phyloP scores from a whole-genome alignment of 495 filamentous ascomycete genomes.

The Penicillium cataractarum region DNA sequence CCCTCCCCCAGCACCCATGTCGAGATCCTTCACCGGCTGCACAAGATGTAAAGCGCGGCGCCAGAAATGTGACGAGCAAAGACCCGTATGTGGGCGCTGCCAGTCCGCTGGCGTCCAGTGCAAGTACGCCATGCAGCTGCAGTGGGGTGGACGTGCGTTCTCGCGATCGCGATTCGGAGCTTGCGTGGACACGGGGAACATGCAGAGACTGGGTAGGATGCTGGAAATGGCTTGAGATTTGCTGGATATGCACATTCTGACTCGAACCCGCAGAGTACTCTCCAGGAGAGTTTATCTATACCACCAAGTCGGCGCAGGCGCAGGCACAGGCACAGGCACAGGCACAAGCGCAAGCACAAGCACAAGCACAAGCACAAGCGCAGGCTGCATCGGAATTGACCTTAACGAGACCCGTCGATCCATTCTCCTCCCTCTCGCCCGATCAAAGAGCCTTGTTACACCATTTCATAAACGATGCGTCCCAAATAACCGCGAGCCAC shows the following conservation, averaged over 20 bases:
- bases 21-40: constrained; percentile 51
- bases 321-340: constrained; percentile 14
- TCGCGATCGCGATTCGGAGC: constrained; percentile 52
- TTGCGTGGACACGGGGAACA: constrained; percentile 46
- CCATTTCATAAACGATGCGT: constrained; percentile 52
- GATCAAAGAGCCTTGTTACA: constrained; percentile 47
- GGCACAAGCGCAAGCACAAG: constrained; percentile 11
- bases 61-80: constrained; percentile 50
- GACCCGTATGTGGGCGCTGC: constrained; percentile 45
- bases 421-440: constrained; percentile 44
- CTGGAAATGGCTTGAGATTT: not conserved
- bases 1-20: constrained; percentile 38
- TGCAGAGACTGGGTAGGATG: constrained; percentile 48
- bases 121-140: constrained; percentile 44
- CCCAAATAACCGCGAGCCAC: constrained; percentile 50
- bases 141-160: constrained; percentile 47
- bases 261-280: constrained; percentile 42
- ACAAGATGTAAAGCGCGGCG: constrained; percentile 52
- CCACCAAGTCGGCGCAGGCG: constrained; percentile 34
- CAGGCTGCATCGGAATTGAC: constrained; percentile 30
- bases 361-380: constrained; percentile 12
- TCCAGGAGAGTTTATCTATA: constrained; percentile 52
- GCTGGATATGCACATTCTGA: constrained; percentile 1
- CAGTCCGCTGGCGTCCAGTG: constrained; percentile 39
- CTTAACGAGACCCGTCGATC: constrained; percentile 41